Conservation (phyloP, 169 alveolate species). For the Cryptosporidium baileyi region DNA sequence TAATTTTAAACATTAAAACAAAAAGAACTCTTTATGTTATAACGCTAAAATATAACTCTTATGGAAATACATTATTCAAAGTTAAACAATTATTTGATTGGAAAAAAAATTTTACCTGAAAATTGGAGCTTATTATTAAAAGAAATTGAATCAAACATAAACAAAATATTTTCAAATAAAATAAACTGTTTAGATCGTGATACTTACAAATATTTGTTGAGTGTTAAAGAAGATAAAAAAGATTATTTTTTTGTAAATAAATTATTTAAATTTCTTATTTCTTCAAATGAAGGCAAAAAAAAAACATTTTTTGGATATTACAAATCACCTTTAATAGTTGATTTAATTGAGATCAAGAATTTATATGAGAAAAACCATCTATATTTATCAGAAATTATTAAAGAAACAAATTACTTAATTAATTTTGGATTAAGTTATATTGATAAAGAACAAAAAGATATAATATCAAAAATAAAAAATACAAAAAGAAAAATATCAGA, state of each 20-base stretch:
- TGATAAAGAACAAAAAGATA: slow-evolving; percentile 12
- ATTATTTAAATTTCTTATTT: neutral
- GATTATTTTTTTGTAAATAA: neutral
- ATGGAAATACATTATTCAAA: slow-evolving; percentile 27
- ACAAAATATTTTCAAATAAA: neutral
- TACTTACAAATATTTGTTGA: no score
- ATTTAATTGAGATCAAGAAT: neutral
- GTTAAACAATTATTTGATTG: neutral
- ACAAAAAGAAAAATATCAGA: slow-evolving; percentile 5
- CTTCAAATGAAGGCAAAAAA: slow-evolving; percentile 22
- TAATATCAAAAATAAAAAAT: neutral
- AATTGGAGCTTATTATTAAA: slow-evolving; percentile 21
- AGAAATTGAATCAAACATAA: neutral
- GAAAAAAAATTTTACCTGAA: neutral
- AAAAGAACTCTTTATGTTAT: no score
- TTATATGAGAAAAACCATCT: neutral
- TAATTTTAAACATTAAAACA: no score
- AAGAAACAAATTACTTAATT: slow-evolving; percentile 21
- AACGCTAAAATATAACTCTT: no score
- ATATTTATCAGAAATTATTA: neutral
- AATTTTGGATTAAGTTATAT: slow-evolving; percentile 1
- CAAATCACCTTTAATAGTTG: slow-evolving; percentile 5
- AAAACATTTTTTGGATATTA: slow-evolving; percentile 20
- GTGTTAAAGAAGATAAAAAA: no score
- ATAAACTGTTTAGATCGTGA: no score